Evolutionary conservation across 345 rosid genomes (phyloP).

Genomic region (Pugionium cornutum): DNA sequence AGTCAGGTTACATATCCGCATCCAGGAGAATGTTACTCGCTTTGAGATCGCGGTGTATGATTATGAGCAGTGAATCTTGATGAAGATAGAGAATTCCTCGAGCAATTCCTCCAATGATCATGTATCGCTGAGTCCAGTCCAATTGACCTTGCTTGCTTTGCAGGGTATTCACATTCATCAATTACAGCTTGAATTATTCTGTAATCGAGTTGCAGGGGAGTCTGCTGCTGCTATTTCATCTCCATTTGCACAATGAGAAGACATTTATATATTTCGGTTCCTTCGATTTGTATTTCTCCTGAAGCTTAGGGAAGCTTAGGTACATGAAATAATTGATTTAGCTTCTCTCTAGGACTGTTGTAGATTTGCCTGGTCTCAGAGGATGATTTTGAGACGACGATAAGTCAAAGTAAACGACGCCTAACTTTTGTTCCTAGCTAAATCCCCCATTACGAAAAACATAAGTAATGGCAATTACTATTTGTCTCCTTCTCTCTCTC

Average conservation of each 20-base stretch:
- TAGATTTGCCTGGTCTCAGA: no score
- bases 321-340: no score
- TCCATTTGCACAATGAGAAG: slow-evolving; percentile 28
- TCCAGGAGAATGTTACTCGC: slow-evolving; percentile 59
- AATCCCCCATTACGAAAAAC: no score
- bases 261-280: no score
- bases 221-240: slow-evolving; percentile 39
- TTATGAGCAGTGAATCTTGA: slow-evolving; percentile 49
- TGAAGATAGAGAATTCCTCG: slow-evolving; percentile 49
- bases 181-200: slow-evolving; percentile 49
- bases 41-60: slow-evolving; percentile 69
- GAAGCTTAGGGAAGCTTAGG: no score
- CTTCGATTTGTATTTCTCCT: no score
- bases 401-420: no score
- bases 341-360: no score
- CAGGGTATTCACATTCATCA: slow-evolving; percentile 41
- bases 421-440: no score
- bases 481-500: no score
- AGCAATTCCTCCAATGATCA: slow-evolving; percentile 48
- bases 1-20: slow-evolving; percentile 52
- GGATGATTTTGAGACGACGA: no score
- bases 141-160: slow-evolving; percentile 26
- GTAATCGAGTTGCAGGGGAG: slow-evolving; percentile 49
- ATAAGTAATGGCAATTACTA: no score
- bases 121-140: slow-evolving; percentile 50